Evolutionary conservation across 306 rosid genomes (phyloP), one percentile per base, ranked within the genome.

Genomic region (Astragalus membranaceus): DNA sequence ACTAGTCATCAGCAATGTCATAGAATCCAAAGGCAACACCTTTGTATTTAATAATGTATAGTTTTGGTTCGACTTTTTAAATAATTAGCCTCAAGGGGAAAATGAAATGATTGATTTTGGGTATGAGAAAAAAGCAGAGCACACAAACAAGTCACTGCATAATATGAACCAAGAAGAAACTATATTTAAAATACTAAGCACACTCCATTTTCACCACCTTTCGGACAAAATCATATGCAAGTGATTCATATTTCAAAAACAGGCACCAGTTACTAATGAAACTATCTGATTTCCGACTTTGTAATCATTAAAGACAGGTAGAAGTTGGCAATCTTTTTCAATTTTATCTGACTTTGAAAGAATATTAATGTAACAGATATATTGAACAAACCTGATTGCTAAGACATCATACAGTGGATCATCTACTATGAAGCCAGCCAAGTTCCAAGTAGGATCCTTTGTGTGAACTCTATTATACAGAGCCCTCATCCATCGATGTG

Each of bases 401-500:
- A 63, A 80, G 80, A 87, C 78, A 81, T 90, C 95, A 76, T 82
- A 86, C 3, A 75, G 79, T 58, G 99, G 97, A 80, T 88, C 97
- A 73, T 91, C 99, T 67, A 91, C 78, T 47, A 93, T 77, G 83
- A 88, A 94, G 54, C 97, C 99, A 68, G 96, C 96, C 78, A 87
- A 82, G 81, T 71, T 84, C 97, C 97, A 94, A 0, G 77, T 17
- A 63, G 95, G 95, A 82, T 88, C 92, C 86, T 93, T 94, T 4
- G 86, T 82, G 63, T 70, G 86, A 76, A 91, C 92, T 89, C 95
- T 88, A 65, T 86, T 87, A 80, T 77, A 84, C 62, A 88, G 92
- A 61, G 95, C 97, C 70, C 99, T 88, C 97, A 94, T 88, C 98
- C 98, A 94, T 75, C 90, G 89, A 79, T 94, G 82, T 30, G 87